Base-by-base conservation (phyloP, 2,329 filamentous ascomycete genomes). In the Alternaria viburni region DNA sequence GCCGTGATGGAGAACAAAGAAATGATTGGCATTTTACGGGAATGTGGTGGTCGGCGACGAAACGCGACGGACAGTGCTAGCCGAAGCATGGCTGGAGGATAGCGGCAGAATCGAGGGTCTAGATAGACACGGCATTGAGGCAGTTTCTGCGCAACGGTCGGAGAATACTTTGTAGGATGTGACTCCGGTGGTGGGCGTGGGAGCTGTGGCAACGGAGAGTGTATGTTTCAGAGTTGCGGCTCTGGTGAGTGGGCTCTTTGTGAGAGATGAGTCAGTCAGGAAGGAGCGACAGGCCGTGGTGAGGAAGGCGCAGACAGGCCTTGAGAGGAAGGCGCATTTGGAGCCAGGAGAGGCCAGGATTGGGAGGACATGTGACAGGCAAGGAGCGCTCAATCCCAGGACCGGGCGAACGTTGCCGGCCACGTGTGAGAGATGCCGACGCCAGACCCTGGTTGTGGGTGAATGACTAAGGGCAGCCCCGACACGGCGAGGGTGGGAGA, bases 151-250 rank as follows among this genome's bases (percentile, higher is more conserved):
- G 43, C 26, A 52, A 59, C 49, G 57, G 57, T 46, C 57, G 57
- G 57, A 44, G 32, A 15, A 23, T 59, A 52, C 13, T 25, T n/a
- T 52, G 30, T n/a, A 21, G 36, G 9, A 41, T 44, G 32, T 30
- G 32, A 54, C 17, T 52, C 28, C 11, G 45, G 25, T 59, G 36
- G n/a, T 23, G 43, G 26, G 64, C 58, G 65, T 62, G 57, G 57
- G 52, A 43, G 67, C 44, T 21, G 54, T 62, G 64, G 64, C 61
- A 60, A 58, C 61, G 61, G 59, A 65, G 60, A 65, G 62, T 65
- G 54, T 52, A 28, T 45, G 71, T 73, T 73, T 72, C 71, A 74
- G 67, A 25, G 65, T 58, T 26, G 55, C 55, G 43, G 47, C 41
- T 36, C 32, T 36, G 32, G 32, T 36, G 32, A 36, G 32, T 36